Percentiles rank a stretch among this genome's conserved stretches.
These are phyloP conservation scores for Linum trigynum DNA, from an alignment of 345 rosid genomes.

Conservation along the genomic window DNA sequence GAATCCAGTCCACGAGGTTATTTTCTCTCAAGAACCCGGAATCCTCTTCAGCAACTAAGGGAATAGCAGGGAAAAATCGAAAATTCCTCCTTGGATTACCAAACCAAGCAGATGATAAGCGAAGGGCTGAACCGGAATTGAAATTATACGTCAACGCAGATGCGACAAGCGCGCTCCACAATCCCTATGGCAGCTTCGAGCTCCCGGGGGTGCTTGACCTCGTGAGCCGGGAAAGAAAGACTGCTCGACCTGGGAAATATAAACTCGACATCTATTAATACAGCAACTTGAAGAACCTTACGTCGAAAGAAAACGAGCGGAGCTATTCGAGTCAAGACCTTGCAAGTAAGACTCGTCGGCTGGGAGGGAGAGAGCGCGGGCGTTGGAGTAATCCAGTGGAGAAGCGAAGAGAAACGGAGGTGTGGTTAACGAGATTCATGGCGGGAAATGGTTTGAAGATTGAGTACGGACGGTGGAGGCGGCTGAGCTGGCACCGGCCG, in stretches of 20 bases:
- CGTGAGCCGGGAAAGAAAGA: background rate
- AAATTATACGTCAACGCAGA: background rate
- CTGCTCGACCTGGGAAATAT: background rate
- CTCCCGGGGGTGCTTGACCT: background rate
- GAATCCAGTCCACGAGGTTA: constrained; percentile 51
- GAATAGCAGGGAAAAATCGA: constrained; percentile 64
- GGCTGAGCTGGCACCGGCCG: background rate
- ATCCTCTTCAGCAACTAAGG: constrained; percentile 26
- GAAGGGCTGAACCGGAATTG: background rate
- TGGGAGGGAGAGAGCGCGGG: background rate
- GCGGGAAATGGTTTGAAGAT: background rate
- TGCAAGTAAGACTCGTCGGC: background rate
- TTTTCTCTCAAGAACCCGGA: constrained; percentile 52
- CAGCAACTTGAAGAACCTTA: background rate
- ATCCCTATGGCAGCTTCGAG: background rate
- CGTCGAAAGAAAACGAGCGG: background rate
- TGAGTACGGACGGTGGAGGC: background rate
- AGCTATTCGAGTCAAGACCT: background rate
- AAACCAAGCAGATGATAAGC: background rate
- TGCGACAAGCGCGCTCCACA: background rate
- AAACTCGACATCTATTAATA: no score
- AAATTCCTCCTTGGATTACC: no score
- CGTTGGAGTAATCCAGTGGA: background rate
- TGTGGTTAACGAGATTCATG: background rate
- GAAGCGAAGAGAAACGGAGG: background rate